These are phyloP conservation scores for Symbiodinium pilosum DNA, from an alignment of 73 alveolate genomes.

Conservation along the genomic window DNA sequence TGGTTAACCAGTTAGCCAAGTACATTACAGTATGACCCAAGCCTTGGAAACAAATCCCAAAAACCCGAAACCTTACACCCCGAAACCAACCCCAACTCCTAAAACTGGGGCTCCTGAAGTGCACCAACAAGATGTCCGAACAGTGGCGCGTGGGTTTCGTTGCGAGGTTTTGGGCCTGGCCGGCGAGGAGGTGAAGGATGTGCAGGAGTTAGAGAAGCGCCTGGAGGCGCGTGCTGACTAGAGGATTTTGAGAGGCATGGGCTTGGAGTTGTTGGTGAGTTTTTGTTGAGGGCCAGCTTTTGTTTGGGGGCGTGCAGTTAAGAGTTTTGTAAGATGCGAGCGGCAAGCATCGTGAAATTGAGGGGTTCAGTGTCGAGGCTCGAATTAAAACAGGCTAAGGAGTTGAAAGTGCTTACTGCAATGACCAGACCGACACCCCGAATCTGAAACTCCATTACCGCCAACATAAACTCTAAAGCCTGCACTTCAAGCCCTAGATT, in stretches of 20 bases:
- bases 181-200: slow-evolving; percentile 39
- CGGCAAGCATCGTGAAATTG: no score
- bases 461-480: neutral
- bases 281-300: no score
- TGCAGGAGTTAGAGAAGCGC: slow-evolving; percentile 43
- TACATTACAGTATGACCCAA: no score
- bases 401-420: no score
- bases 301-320: no score
- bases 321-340: neutral
- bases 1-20: no score
- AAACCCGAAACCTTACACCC: neutral
- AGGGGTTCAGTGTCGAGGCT: neutral
- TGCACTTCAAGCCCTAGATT: neutral
- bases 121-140: neutral
- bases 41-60: neutral
- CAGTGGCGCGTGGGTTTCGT: neutral
- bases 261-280: no score
- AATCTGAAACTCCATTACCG: neutral
- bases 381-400: neutral
- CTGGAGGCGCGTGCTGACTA: neutral
- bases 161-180: slow-evolving; percentile 23
- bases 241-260: no score
- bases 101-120: neutral
- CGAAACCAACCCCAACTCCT: neutral
- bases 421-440: neutral